Percentiles rank a stretch among this genome's conserved stretches.
Conservation (phyloP, 768 basidiomycete genomes). For the Trichaptum fuscoviolaceum region DNA sequence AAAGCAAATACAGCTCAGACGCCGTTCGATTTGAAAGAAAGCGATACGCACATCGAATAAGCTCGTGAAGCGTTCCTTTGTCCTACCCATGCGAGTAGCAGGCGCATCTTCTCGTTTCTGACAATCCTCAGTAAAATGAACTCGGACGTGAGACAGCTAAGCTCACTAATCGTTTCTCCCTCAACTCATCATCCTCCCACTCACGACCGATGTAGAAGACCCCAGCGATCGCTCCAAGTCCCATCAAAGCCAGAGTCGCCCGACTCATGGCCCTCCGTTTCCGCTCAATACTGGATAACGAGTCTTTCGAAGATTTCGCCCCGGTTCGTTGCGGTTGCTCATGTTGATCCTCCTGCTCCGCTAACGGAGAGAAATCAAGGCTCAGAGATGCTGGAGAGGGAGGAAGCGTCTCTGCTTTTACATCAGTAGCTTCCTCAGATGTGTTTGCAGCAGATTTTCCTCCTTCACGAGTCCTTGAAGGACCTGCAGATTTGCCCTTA, state of each 20-base stretch:
- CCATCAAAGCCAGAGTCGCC: slow-evolving; percentile 46
- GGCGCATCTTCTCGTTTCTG: slow-evolving; percentile 58
- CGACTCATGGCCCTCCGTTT: slow-evolving; percentile 54
- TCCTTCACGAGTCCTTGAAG: slow-evolving; percentile 5
- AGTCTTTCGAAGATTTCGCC: slow-evolving; percentile 72
- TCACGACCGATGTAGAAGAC: slow-evolving; percentile 69
- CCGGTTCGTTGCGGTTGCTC: slow-evolving; percentile 49
- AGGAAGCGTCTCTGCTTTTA: slow-evolving; percentile 2
- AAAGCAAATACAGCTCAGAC: slow-evolving; percentile 2
- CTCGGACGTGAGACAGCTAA: slow-evolving; percentile 7
- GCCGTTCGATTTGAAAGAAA: slow-evolving; percentile 1
- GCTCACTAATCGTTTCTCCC: slow-evolving; percentile 56
- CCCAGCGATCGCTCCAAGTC: slow-evolving; percentile 50
- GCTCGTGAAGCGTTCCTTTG: slow-evolving; percentile 53
- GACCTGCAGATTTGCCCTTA: background rate
- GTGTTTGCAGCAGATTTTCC: slow-evolving; percentile 2
- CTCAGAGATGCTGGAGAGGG: slow-evolving; percentile 33
- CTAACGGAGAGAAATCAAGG: slow-evolving; percentile 62
- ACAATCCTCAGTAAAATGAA: slow-evolving; percentile 6
- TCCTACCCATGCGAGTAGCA: slow-evolving; percentile 59
- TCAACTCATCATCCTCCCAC: slow-evolving; percentile 72
- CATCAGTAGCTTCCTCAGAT: slow-evolving; percentile 1
- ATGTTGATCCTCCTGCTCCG: slow-evolving; percentile 32
- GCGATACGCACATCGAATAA: slow-evolving; percentile 58
- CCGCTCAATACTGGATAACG: slow-evolving; percentile 74